Evolutionary conservation across 345 rosid genomes (phyloP).

Genomic region (Diplotaxis tenuifolia): DNA sequence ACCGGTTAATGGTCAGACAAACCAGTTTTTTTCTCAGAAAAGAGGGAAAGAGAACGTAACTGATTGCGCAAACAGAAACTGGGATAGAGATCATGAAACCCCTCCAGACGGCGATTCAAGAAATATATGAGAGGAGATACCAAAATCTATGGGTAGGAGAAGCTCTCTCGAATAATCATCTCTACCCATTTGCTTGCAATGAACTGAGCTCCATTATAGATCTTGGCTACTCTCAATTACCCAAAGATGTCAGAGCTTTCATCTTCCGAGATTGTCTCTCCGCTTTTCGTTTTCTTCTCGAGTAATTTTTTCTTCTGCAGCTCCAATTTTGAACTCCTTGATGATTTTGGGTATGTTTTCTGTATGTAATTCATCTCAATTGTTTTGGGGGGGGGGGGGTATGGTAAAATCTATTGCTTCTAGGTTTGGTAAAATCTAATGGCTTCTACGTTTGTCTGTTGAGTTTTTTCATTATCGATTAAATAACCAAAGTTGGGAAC

Average conservation of each 20-base stretch:
- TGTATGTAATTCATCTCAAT: background rate
- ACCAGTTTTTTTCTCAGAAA: background rate
- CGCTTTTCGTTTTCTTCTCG: slow-evolving; percentile 76
- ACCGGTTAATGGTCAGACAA: background rate
- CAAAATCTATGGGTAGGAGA: slow-evolving; percentile 47
- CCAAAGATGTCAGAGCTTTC: slow-evolving; percentile 59
- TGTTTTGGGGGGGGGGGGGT: too few relatives aligned
- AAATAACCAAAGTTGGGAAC: background rate
- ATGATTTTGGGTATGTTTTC: background rate
- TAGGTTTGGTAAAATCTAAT: background rate
- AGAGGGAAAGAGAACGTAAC: background rate
- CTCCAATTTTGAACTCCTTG: background rate
- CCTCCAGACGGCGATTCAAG: background rate
- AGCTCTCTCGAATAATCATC: slow-evolving; percentile 44
- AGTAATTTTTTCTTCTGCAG: slow-evolving; percentile 36
- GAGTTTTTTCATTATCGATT: too few relatives aligned
- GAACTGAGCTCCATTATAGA: slow-evolving; percentile 63
- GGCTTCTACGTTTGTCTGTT: too few relatives aligned
- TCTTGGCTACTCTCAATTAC: slow-evolving; percentile 47
- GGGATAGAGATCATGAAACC: background rate
- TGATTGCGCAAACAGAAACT: background rate
- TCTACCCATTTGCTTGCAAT: slow-evolving; percentile 64
- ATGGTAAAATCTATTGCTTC: background rate
- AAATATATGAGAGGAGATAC: slow-evolving; percentile 44
- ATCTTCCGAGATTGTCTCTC: slow-evolving; percentile 64